A percentile compares a stretch with the other conserved stretches of the same genome.
Evolutionary conservation across 148 eudicot species (phyloP).

Genomic region (Talinum fruticosum): DNA sequence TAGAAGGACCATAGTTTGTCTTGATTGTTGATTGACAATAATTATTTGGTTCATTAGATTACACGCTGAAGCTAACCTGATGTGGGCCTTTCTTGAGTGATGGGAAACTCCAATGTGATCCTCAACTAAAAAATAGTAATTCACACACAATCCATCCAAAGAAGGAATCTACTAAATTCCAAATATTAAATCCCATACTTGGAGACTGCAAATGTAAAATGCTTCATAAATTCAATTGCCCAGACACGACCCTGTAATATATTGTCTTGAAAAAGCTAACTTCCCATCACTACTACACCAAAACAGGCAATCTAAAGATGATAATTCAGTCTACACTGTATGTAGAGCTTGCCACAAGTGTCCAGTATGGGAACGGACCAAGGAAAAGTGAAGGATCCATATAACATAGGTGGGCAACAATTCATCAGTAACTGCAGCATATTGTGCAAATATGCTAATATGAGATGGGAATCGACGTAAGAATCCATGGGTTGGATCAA

Average conservation of each 20-base stretch:
- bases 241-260: neutral
- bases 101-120: neutral
- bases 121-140: neutral
- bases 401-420: constrained; percentile 3
- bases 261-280: neutral
- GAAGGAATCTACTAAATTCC: neutral
- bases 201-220: neutral
- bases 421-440: neutral
- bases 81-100: neutral
- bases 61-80: neutral
- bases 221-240: neutral
- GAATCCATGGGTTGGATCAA: too few relatives aligned
- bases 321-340: neutral
- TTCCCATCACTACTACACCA: neutral
- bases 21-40: neutral
- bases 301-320: neutral
- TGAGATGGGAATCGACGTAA: too few relatives aligned
- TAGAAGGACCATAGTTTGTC: neutral
- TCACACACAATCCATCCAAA: neutral
- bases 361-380: too few relatives aligned
- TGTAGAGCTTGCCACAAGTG: neutral
- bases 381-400: neutral
- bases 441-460: neutral
- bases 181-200: neutral
- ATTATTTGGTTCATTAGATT: neutral